Base-by-base conservation (phyloP, 495 filamentous ascomycete species). In the Penicillium crystallinum region DNA sequence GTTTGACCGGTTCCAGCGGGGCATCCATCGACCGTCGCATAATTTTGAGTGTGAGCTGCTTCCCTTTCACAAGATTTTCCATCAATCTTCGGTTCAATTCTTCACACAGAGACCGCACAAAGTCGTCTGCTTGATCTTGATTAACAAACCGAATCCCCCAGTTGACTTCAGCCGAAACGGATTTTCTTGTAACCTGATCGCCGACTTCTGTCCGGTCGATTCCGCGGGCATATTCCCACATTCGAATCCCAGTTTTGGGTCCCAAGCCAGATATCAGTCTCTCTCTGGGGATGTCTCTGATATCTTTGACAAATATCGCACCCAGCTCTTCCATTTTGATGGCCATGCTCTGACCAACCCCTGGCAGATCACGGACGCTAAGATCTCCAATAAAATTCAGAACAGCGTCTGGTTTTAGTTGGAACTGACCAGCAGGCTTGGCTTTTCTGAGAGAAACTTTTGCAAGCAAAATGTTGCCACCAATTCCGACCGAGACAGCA, bases 91-190 rank as follows among this genome's bases (percentile, higher is more conserved):
- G 84, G 56, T 89, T 82, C 18, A 97, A 69, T 62, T 97, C 93
- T 41, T 85, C 83, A 54, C 86, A 90, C 2, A 98, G 68, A 53
- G 87, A 90, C 45, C 79, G 75, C 23, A 97, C 75, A 61, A 98
- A 98, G 46, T 90, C 86, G 37, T 97, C 93, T 0, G 88, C 90
- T 66, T 98, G 92, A 6, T 81, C 81, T 53, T 96, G 89, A 40
- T 80, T 93, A 48, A 89, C 82, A 59, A 98, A 98, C 25, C 93
- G 84, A 46, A 98, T 93, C 2, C 93, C 93, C 95, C 95, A 98
- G 59, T 96, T 98, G 52, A 98, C 89, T 54, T 97, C 91, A 0
- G 91, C 92, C 1, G 91, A 96, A 11, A 97, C 88, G 0, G 91
- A 96, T 63, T 97, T 96, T 30, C 93, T 81, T 11, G 81, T 62